Base-by-base conservation (phyloP, 2,329 filamentous ascomycete species). In the Nothophoma quercina region DNA sequence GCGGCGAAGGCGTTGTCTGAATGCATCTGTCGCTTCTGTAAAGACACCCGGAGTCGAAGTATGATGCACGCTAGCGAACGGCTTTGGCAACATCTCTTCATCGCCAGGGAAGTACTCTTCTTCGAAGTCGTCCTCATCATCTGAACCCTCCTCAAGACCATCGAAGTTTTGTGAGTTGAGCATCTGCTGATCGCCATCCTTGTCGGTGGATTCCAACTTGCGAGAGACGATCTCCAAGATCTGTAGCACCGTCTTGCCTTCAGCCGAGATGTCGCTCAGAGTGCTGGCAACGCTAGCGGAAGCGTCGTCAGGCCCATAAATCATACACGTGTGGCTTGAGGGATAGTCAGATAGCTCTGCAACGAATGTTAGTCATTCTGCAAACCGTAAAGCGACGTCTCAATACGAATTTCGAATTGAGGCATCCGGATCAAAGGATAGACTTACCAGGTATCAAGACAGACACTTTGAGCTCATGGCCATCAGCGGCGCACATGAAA, bases 301-400 rank as follows among this genome's bases (percentile, higher is more conserved):
- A 4, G 77, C 75, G 40, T 79, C 71, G 22, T 83, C 78, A 7
- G 76, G 78, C 4, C 79, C 80, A 58, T 80, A 87, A 41, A 86
- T 72, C 65, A 84, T 80, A 67, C 81, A 87, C n/a, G 74, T 74
- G 58, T 88, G 85, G 29, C 72, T 68, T 2, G 74, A 74, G 0
- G 86, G 86, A 59, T 90, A 90, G 7, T 84, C 81, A 10, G 79
- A 79, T 4, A 87, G 75, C 56, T 89, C 86, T 75, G 67, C 29
- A 4, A 8, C 39, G 2, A 10, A 21, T 9, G 21, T 58, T 29
- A 55, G 55, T 39, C 5, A 22, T 7, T 25, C 25, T 29, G 30
- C 28, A 13, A n/a, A n/a, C n/a, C n/a, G n/a, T n/a, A n/a, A n/a
- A n/a, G n/a, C n/a, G n/a, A n/a, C n/a, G n/a, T n/a, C n/a, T n/a